Percentiles rank a stretch among this genome's conserved stretches.
These are phyloP conservation scores for Taxawa tesnikishii DNA, from an alignment of 2,329 filamentous ascomycete species.

Conservation along the genomic window DNA sequence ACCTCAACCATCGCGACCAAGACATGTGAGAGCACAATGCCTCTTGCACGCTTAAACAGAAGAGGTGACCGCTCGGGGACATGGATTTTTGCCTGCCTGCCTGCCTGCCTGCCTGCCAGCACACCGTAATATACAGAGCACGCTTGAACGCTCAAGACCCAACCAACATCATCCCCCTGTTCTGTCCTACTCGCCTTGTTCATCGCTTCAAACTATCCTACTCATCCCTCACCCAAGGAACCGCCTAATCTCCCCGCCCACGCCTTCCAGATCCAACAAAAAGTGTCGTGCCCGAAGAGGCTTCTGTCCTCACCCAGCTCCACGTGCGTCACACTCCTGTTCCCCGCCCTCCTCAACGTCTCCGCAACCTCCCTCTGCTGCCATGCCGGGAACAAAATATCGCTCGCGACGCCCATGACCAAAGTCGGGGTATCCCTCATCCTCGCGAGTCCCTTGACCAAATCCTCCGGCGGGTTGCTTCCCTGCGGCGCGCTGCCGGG, in stretches of 20 bases:
- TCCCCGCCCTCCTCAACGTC: constrained; percentile 65
- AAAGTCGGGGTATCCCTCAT: constrained; percentile 69
- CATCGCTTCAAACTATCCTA: too few relatives aligned
- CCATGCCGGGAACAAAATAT: constrained; percentile 96
- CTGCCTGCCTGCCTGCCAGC: too few relatives aligned
- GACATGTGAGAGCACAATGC: too few relatives aligned
- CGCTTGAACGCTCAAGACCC: too few relatives aligned
- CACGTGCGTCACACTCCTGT: constrained; percentile 69
- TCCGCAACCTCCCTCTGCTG: constrained; percentile 91
- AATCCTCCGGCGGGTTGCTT: constrained; percentile 60
- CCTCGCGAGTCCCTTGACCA: constrained; percentile 60
- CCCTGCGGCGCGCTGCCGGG: constrained; percentile 16
- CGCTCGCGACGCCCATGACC: constrained; percentile 87
- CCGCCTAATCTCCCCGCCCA: constrained; percentile 68
- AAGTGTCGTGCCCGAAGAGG: constrained; percentile 93
- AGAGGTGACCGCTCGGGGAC: too few relatives aligned
- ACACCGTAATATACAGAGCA: too few relatives aligned
- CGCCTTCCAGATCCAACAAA: constrained; percentile 85
- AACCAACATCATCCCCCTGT: too few relatives aligned
- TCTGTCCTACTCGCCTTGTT: too few relatives aligned
- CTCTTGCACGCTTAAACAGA: too few relatives aligned
- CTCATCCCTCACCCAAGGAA: constrained; percentile 70
- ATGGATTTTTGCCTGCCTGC: too few relatives aligned
- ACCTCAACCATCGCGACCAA: too few relatives aligned
- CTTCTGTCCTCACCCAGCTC: constrained; percentile 92